These are phyloP conservation scores for Ceratonia siliqua DNA, from an alignment of 306 rosid genomes.

Conservation along the genomic window DNA sequence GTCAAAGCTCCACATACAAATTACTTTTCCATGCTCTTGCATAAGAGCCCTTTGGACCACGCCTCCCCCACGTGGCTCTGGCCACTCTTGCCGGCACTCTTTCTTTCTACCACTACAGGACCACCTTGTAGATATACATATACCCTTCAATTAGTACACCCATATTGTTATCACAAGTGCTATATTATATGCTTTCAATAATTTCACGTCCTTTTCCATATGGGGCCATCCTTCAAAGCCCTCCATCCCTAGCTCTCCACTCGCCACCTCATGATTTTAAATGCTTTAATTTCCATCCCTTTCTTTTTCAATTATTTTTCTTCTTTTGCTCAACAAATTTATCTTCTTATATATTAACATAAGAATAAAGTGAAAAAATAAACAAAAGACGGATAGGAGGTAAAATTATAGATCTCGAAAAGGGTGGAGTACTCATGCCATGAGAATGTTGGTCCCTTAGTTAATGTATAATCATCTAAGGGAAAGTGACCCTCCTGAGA, in stretches of 20 bases:
- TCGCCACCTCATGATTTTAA: constrained; percentile 38
- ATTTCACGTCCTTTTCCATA: constrained; percentile 66
- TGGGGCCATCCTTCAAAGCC: constrained; percentile 57
- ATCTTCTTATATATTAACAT: background rate
- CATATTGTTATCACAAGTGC: constrained; percentile 39
- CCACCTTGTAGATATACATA: constrained; percentile 59
- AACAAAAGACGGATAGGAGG: background rate
- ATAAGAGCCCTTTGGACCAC: constrained; percentile 68
- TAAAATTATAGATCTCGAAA: constrained; percentile 39
- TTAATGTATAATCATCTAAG: constrained; percentile 50
- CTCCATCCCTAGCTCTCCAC: constrained; percentile 45
- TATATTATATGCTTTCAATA: constrained; percentile 55
- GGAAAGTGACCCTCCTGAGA: constrained; percentile 66
- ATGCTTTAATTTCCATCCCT: constrained; percentile 38
- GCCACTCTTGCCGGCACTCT: constrained; percentile 59
- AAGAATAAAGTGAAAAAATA: background rate
- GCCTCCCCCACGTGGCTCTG: constrained; percentile 64
- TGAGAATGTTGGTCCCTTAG: constrained; percentile 68
- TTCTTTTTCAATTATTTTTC: background rate
- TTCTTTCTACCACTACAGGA: constrained; percentile 37
- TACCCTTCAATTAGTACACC: constrained; percentile 39
- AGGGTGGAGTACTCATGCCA: constrained; percentile 50
- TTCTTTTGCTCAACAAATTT: constrained; percentile 18
- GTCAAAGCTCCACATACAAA: too few relatives aligned
- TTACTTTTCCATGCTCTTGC: constrained; percentile 8